Evolutionary conservation across 1,284 basidiomycete genomes (phyloP), one percentile per base, ranked within the genome.

Genomic region (Sphagnurus paluster): DNA sequence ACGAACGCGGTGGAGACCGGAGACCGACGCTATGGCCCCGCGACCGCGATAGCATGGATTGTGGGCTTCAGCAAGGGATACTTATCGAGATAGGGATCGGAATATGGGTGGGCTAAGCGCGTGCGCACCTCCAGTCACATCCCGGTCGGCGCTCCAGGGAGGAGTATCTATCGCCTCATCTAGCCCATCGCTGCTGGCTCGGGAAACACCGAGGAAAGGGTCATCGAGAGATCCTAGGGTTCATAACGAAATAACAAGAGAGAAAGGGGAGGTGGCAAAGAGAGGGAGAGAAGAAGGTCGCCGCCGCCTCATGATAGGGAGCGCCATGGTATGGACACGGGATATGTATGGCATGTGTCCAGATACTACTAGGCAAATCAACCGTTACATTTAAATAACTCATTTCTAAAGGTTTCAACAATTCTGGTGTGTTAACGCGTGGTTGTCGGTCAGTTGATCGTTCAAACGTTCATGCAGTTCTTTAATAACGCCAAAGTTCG

Each of bases 91-190:
- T 35, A 24, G 37, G n/a, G 30, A 33, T 33, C 14, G 10, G 8
- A 16, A 7, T 16, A 7, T 26, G 25, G 25, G 11, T 13, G 26
- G 26, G 14, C 30, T n/a, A 14, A n/a, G n/a, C n/a, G n/a, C n/a
- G n/a, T 16, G 30, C 14, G 30, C 3, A 33, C 3, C 11, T 33
- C 10, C 11, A 16, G 30, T 16, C n/a, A 6, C 28, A 16, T 5
- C 36, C 10, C 42, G 30, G 3, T 46, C 46, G 19, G 16, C 41
- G 42, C 11, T 59, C 59, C 13, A 46, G 53, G 32, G 61, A 61
- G 28, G 53, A 57, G n/a, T 55, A 58, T 14, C 62, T 57, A 17
- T 57, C 62, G 32, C 60, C 59, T 5, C 60, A 57, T 45, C 35
- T 56, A 39, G 48, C 44, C 28, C 53, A 17, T 56, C 58, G 11